A percentile compares a stretch with the other conserved stretches of the same genome.
These are phyloP conservation scores for Phytophthora cactorum DNA, from an alignment of 352 stramenopile species.

Conservation along the genomic window DNA sequence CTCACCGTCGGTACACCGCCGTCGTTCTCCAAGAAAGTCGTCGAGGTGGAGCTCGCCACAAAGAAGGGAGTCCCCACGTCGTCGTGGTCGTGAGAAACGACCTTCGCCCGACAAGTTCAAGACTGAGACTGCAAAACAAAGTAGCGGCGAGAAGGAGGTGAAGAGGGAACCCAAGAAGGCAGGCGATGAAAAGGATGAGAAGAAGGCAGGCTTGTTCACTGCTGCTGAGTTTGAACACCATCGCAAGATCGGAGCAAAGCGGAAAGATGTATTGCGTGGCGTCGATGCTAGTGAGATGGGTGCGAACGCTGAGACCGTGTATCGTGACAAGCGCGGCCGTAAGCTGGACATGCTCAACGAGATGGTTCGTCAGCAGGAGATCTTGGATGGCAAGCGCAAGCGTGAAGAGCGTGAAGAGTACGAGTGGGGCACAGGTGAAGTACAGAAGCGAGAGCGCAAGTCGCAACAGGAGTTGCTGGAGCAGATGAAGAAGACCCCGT, in stretches of 20 bases:
- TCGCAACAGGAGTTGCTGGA: slow-evolving; percentile 65
- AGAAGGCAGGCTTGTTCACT: slow-evolving; percentile 71
- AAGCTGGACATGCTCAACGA: slow-evolving; percentile 90
- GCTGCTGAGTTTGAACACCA: slow-evolving; percentile 70
- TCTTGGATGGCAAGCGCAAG: slow-evolving; percentile 77
- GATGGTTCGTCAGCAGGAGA: slow-evolving; percentile 81
- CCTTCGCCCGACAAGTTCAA: slow-evolving; percentile 3
- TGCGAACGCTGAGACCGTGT: slow-evolving; percentile 81
- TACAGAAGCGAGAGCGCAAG: slow-evolving; percentile 75
- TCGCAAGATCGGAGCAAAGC: slow-evolving; percentile 52
- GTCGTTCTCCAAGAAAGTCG: slow-evolving; percentile 23
- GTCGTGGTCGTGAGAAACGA: slow-evolving; percentile 8
- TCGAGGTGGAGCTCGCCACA: slow-evolving; percentile 31
- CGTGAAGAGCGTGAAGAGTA: slow-evolving; percentile 83
- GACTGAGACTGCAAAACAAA: slow-evolving; percentile 2
- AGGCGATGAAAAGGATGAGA: slow-evolving; percentile 27
- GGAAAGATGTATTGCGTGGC: slow-evolving; percentile 59
- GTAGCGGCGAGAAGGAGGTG: background rate
- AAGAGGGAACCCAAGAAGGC: slow-evolving; percentile 10
- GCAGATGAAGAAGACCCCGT: slow-evolving; percentile 70
- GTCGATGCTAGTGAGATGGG: slow-evolving; percentile 70
- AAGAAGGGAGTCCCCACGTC: slow-evolving; percentile 6
- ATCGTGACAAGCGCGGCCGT: slow-evolving; percentile 82
- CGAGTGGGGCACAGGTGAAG: slow-evolving; percentile 84
- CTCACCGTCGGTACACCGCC: slow-evolving; percentile 22